Percentiles rank a stretch among this genome's conserved stretches.
Conservation (phyloP, 2,329 filamentous ascomycete genomes). For the Trichothecium roseum region DNA sequence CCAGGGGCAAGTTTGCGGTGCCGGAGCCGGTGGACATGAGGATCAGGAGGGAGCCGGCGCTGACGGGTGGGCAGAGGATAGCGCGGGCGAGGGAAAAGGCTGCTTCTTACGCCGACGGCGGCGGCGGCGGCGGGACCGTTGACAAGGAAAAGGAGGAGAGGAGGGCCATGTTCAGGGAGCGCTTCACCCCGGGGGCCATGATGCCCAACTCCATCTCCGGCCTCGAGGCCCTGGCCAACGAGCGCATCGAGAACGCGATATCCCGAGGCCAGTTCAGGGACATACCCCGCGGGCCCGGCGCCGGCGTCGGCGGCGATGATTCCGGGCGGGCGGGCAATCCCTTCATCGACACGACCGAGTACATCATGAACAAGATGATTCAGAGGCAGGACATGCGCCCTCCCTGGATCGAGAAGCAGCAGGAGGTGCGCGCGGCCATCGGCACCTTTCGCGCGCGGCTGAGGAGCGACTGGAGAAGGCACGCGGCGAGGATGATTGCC, state of each 20-base stretch:
- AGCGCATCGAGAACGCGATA: slow-evolving; percentile 89
- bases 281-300: slow-evolving; percentile 70
- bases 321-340: slow-evolving; percentile 70
- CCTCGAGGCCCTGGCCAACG: slow-evolving; percentile 74
- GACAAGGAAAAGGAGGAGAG: slow-evolving; percentile 65
- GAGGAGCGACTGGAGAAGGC: slow-evolving; percentile 73
- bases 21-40: slow-evolving; percentile 40
- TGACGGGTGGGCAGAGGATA: slow-evolving; percentile 34
- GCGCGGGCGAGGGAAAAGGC: slow-evolving; percentile 48
- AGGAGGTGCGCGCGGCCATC: slow-evolving; percentile 65
- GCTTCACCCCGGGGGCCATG: slow-evolving; percentile 65
- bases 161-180: slow-evolving; percentile 64
- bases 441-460: slow-evolving; percentile 64
- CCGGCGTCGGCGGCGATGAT: slow-evolving; percentile 72
- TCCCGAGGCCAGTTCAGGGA: slow-evolving; percentile 80
- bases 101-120: slow-evolving; percentile 36
- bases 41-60: slow-evolving; percentile 25
- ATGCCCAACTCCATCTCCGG: slow-evolving; percentile 72
- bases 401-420: slow-evolving; percentile 98
- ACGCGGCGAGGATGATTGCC: slow-evolving; percentile 69
- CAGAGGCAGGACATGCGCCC: slow-evolving; percentile 91
- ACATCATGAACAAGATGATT: slow-evolving; percentile 98
- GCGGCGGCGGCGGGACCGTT: slow-evolving; percentile 33
- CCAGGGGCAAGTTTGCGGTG: slow-evolving; percentile 35
- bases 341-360: slow-evolving; percentile 92